Evolutionary conservation across 2,329 filamentous ascomycete species (phyloP).

Genomic region (Claviceps paspali): DNA sequence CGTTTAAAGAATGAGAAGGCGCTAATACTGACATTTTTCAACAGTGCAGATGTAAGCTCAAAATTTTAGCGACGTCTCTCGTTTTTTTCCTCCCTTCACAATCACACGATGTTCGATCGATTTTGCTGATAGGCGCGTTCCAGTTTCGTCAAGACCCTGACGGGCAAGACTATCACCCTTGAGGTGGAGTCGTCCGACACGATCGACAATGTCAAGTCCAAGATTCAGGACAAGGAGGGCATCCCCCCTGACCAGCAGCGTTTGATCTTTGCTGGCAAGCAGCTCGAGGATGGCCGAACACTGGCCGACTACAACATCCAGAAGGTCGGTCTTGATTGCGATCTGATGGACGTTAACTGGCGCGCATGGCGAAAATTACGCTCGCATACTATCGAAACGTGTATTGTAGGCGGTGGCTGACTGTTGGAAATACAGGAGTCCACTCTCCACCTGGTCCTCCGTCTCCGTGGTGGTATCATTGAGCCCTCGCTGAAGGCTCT

Average conservation of each 20-base stretch:
- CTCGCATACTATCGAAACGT: too few species aligned
- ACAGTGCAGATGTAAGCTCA: constrained; percentile 78
- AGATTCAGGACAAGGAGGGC: constrained; percentile 99
- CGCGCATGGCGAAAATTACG: too few species aligned
- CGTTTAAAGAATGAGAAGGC: background rate
- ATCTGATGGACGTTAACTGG: too few species aligned
- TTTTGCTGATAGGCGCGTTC: constrained; percentile 16
- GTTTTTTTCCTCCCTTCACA: background rate
- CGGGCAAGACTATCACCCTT: constrained; percentile 99
- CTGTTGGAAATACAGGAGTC: constrained; percentile 52
- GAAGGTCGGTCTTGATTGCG: constrained; percentile 71
- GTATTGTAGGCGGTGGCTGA: background rate
- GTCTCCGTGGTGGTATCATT: constrained; percentile 98
- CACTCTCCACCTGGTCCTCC: constrained; percentile 94
- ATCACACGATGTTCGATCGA: too few species aligned
- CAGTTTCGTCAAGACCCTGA: constrained; percentile 99
- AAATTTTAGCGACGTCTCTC: constrained; percentile 8
- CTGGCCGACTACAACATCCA: constrained; percentile 99
- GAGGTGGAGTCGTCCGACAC: constrained; percentile 98
- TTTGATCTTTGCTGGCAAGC: constrained; percentile 97
- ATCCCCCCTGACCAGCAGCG: constrained; percentile 97
- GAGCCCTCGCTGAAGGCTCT: constrained; percentile 98
- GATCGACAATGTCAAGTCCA: constrained; percentile 99
- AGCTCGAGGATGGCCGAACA: constrained; percentile 95
- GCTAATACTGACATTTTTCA: constrained; percentile 30